Percentiles rank a stretch among this genome's conserved stretches.
Conservation (phyloP, 2,329 filamentous ascomycete genomes). For the Pseudocercospora musae region DNA sequence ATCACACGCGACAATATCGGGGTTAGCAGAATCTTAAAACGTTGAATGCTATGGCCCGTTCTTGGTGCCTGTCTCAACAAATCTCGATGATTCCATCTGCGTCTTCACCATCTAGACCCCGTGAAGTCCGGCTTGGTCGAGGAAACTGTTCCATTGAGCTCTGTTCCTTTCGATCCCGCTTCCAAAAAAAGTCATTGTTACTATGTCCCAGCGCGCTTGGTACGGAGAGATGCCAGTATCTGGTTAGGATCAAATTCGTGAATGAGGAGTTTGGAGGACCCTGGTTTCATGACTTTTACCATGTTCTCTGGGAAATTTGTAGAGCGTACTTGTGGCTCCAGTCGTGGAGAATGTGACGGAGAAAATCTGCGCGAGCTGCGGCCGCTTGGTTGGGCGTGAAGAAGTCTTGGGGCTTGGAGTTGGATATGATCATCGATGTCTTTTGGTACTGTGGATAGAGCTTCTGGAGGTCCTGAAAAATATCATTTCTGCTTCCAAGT, state of each 20-base stretch:
- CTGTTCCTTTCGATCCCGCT: not conserved
- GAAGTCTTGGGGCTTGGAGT: slow-evolving; percentile 15
- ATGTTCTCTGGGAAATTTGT: slow-evolving; percentile 16
- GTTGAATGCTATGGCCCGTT: too few relatives aligned
- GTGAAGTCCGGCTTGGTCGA: not conserved
- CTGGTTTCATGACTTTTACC: not conserved
- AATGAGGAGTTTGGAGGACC: not conserved
- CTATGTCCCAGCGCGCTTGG: not conserved
- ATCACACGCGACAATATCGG: slow-evolving; percentile 2
- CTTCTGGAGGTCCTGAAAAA: slow-evolving; percentile 17
- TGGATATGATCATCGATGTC: not conserved
- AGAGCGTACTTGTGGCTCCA: slow-evolving; percentile 7
- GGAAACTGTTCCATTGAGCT: not conserved
- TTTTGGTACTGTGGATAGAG: slow-evolving; percentile 5
- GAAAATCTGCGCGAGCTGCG: slow-evolving; percentile 5
- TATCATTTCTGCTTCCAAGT: slow-evolving; percentile 11
- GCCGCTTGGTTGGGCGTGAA: slow-evolving; percentile 8
- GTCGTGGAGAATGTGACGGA: slow-evolving; percentile 16
- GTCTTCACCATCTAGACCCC: not conserved
- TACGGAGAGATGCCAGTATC: not conserved
- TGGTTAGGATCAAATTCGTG: not conserved
- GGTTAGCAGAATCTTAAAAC: too few relatives aligned
- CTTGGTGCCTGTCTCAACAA: not conserved
- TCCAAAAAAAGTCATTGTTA: not conserved
- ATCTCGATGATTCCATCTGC: not conserved